Evolutionary conservation across 306 rosid genomes (phyloP).

Genomic region (cucumber (Cucumis sativus)): Cucumber_9930_V3 NC_026659.2:31128001-31128500

Average conservation of each 20-base stretch:
- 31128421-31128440: no score
- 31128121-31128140: neutral
- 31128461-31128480: no score
- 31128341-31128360: neutral
- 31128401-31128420: no score
- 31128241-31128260: neutral
- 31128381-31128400: no score
- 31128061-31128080: neutral
- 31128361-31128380: neutral
- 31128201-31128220: neutral
- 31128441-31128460: no score
- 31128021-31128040: neutral
- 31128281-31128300: neutral
- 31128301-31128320: neutral
- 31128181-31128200: neutral
- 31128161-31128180: neutral
- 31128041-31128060: neutral
- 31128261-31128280: neutral
- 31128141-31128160: neutral
- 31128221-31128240: neutral
- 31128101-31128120: neutral
- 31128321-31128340: neutral
- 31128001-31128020: neutral
- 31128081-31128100: neutral
- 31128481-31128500: no score